Base-by-base conservation (phyloP, 495 filamentous ascomycete genomes). In the Thermothielavioides terrestris region DNA sequence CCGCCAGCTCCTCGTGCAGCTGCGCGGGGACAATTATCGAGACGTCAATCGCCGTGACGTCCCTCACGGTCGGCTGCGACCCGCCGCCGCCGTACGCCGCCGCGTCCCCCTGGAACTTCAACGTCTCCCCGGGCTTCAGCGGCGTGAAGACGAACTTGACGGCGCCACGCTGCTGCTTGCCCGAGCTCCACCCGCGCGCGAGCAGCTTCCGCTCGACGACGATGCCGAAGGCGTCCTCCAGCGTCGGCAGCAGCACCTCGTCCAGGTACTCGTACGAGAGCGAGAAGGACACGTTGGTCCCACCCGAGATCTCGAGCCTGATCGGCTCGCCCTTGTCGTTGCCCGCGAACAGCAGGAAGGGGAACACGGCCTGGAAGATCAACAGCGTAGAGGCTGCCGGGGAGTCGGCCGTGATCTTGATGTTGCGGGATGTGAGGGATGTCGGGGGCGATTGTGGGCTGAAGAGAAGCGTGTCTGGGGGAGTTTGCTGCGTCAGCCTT, bases 341-440 rank as follows among this genome's bases (percentile, higher is more conserved):
- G 26, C 71, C 71, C 1, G 79, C 73, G 50, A 83, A 80, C 2
- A 94, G 63, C 3, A 92, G 62, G 62, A 83, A 90, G 0, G 89
- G 89, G 34, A 94, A 78, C 4, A 95, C 66, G 2, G 89, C 84
- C 65, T 95, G 89, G 54, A 92, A 78, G 23, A 91, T 78, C n/a
- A 94, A 71, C 46, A 81, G 69, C 0, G 86, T 75, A 36, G 76
- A 80, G 0, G 73, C 68, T 2, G 70, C 74, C 10, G 52, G 52
- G 7, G 67, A 71, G 18, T 68, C 66, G 18, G 74, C 63, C 9
- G 52, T 57, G 48, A 78, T 70, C 22, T 59, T 61, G 56, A 78
- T 67, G 45, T 67, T 65, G 18, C 72, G 65, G 9, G 56, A 30
- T 12, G 55, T 35, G 3, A 76, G 54, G 8, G 58, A 41, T 1